Evolutionary conservation across 441 rosid genomes (phyloP).

Genomic region (Populus trichocarpa): DNA sequence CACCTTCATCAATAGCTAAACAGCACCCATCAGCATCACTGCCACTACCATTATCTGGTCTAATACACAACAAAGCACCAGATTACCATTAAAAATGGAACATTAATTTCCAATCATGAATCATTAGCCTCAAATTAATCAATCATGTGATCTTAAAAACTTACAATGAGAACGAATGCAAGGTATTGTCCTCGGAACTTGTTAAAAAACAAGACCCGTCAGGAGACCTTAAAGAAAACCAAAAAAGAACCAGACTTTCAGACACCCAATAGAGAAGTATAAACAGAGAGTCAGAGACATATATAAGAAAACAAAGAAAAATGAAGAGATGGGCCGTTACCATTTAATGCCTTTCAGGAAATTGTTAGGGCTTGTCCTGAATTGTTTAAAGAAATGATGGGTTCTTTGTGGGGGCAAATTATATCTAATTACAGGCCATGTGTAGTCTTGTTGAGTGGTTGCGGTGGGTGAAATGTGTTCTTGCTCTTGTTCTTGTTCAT

Average conservation of each 20-base stretch:
- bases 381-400: conserved; percentile 58
- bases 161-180: background rate
- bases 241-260: background rate
- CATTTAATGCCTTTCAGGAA: conserved; percentile 83
- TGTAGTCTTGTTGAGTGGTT: conserved; percentile 19
- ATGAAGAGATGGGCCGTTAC: conserved; percentile 19
- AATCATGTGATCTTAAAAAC: background rate
- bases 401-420: conserved; percentile 59
- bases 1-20: background rate
- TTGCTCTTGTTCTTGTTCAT: too few relatives aligned
- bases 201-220: background rate
- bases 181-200: background rate
- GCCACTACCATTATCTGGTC: background rate
- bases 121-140: background rate
- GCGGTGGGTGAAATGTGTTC: conserved; percentile 20
- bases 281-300: background rate
- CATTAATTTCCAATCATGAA: background rate
- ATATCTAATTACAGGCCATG: conserved; percentile 57
- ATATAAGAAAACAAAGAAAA: background rate
- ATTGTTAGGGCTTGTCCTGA: conserved; percentile 58
- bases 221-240: background rate
- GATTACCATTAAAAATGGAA: background rate
- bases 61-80: background rate
- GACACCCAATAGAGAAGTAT: background rate
- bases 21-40: background rate